Percentiles rank a stretch among this genome's conserved stretches.
These are phyloP conservation scores for Moesziomyces parantarcticus DNA, from an alignment of 1,284 basidiomycete genomes.

Conservation along the genomic window DNA sequence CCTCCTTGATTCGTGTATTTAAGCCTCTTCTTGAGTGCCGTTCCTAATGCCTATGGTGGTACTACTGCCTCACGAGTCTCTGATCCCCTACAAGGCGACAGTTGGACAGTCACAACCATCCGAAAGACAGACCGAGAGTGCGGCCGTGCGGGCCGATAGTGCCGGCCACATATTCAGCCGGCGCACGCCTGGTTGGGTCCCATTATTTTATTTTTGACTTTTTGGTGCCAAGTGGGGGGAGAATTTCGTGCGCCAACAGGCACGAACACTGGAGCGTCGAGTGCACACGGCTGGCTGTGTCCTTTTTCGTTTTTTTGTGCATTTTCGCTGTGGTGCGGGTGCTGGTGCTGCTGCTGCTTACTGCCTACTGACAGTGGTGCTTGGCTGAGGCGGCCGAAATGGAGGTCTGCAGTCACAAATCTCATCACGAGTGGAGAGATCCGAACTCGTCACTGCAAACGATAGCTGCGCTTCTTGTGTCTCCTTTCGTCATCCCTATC, in stretches of 20 bases:
- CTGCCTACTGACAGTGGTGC: background rate
- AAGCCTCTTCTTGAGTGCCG: slow-evolving; percentile 1
- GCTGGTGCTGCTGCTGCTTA: background rate
- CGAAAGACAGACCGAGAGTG: background rate
- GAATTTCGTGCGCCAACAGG: background rate
- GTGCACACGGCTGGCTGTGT: background rate
- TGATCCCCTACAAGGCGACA: no score
- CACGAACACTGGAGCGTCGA: background rate
- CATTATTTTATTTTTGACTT: background rate
- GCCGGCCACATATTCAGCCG: background rate
- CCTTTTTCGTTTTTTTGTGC: no score
- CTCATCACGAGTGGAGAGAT: slow-evolving; percentile 20
- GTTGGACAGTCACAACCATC: background rate
- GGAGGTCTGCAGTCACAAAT: background rate
- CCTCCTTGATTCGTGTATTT: slow-evolving; percentile 1
- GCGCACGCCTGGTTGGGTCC: background rate
- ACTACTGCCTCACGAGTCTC: background rate
- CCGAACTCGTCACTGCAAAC: slow-evolving; percentile 3
- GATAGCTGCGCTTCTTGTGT: background rate
- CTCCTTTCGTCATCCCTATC: background rate
- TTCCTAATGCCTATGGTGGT: no score
- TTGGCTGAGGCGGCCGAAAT: slow-evolving; percentile 6
- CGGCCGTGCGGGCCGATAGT: background rate
- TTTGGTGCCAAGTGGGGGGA: background rate
- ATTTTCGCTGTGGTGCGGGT: background rate